Evolutionary conservation across 2,329 filamentous ascomycete species (phyloP).

Genomic region (Fusarium incarnatum): DNA sequence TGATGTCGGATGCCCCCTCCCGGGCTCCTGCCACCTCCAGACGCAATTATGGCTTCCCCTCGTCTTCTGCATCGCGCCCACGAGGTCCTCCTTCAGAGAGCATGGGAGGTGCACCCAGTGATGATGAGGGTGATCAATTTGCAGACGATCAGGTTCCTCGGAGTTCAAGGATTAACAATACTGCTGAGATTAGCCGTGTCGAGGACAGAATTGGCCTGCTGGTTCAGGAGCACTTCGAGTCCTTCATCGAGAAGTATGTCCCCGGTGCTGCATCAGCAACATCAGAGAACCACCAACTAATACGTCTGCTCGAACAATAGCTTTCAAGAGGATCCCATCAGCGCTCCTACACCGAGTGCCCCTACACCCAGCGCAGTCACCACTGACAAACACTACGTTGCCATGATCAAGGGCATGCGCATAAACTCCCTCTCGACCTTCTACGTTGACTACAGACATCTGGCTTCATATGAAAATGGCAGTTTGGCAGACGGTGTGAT

Average conservation of each 20-base stretch:
- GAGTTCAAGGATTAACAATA: slow-evolving; percentile 60
- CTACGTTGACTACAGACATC: slow-evolving; percentile 88
- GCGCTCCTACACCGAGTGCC: slow-evolving; percentile 62
- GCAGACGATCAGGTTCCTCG: slow-evolving; percentile 72
- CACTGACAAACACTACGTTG: slow-evolving; percentile 86
- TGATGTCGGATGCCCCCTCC: slow-evolving; percentile 68
- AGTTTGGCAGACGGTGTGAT: slow-evolving; percentile 87
- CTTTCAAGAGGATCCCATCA: slow-evolving; percentile 75
- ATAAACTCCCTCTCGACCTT: slow-evolving; percentile 83
- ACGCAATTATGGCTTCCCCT: slow-evolving; percentile 57
- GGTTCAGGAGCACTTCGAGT: slow-evolving; percentile 81
- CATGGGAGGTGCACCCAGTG: slow-evolving; percentile 68
- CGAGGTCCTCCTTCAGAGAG: slow-evolving; percentile 73
- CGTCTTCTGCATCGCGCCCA: slow-evolving; percentile 65
- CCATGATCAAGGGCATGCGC: slow-evolving; percentile 82
- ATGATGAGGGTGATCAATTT: slow-evolving; percentile 71
- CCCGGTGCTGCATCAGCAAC: neutral
- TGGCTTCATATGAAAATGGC: slow-evolving; percentile 80
- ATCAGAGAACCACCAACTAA: neutral
- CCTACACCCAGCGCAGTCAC: slow-evolving; percentile 77
- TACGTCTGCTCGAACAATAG: slow-evolving; percentile 47
- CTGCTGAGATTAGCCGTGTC: slow-evolving; percentile 72
- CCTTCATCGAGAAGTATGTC: slow-evolving; percentile 79
- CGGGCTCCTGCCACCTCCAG: slow-evolving; percentile 58
- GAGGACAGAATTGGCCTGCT: slow-evolving; percentile 81